phyloP scores from a whole-genome alignment of 441 rosid species.

The Omphalea diandra region DNA sequence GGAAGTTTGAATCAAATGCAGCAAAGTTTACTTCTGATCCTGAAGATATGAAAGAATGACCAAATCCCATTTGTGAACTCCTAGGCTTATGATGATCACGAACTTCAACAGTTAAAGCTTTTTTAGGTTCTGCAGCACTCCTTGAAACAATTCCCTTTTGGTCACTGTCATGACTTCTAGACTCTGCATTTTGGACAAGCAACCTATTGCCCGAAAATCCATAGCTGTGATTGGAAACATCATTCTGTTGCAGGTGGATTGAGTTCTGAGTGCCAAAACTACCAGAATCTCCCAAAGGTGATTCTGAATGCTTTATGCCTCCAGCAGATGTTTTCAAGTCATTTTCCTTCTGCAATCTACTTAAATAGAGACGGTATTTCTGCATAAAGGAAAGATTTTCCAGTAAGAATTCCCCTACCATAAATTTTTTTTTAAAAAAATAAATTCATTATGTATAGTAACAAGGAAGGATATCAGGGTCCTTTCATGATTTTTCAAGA shows the following conservation, averaged over 20 bases:
- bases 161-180: constrained; percentile 38
- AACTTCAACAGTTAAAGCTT: constrained; percentile 30
- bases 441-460: constrained; percentile 50
- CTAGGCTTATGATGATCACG: constrained; percentile 33
- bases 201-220: constrained; percentile 39
- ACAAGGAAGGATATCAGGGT: neutral
- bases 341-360: constrained; percentile 72
- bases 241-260: constrained; percentile 33
- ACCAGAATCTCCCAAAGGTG: constrained; percentile 45
- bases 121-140: constrained; percentile 39
- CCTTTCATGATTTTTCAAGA: neutral
- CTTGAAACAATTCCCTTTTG: constrained; percentile 36
- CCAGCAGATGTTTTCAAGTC: constrained; percentile 42
- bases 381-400: constrained; percentile 36
- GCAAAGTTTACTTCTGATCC: constrained; percentile 32
- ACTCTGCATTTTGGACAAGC: constrained; percentile 31
- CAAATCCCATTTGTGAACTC: constrained; percentile 38
- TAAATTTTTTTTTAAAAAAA: no score
- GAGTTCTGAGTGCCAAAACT: constrained; percentile 45
- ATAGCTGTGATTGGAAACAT: constrained; percentile 35
- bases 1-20: constrained; percentile 39
- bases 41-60: constrained; percentile 31
- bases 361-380: constrained; percentile 94
- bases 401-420: constrained; percentile 14
- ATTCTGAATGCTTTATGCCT: constrained; percentile 57